phyloP scores from a whole-genome alignment of 345 rosid species.

The Raphanus raphanistrum region DNA sequence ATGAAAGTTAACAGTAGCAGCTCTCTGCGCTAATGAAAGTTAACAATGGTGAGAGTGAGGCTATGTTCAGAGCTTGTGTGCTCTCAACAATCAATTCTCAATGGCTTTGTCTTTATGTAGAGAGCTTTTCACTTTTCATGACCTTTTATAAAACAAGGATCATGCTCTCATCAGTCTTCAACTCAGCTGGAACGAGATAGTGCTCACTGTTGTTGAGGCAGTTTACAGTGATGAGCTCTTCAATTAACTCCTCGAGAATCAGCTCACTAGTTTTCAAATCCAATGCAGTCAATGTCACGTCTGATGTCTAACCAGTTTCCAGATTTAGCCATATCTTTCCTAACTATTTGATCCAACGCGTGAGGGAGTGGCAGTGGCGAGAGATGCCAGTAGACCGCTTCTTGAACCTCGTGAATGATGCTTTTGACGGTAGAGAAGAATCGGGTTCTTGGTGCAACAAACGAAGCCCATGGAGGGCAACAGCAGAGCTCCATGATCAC shows the following conservation, averaged over 20 bases:
- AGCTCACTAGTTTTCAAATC: constrained; percentile 55
- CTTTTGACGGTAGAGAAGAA: constrained; percentile 54
- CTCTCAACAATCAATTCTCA: no score
- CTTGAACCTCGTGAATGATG: constrained; percentile 58
- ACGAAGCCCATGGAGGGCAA: constrained; percentile 55
- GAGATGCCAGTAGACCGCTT: constrained; percentile 69
- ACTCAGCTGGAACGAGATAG: constrained; percentile 30
- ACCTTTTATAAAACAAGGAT: constrained; percentile 23
- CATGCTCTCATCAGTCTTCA: constrained; percentile 37
- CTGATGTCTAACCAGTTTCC: constrained; percentile 83
- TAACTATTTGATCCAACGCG: constrained; percentile 74
- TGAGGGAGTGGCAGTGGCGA: constrained; percentile 64
- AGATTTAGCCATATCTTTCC: constrained; percentile 68
- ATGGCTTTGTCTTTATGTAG: no score
- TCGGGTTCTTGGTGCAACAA: constrained; percentile 50
- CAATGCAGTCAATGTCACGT: constrained; percentile 51
- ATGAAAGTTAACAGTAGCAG: constrained; percentile 35
- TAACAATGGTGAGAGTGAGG: constrained; percentile 24
- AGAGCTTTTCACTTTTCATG: not conserved
- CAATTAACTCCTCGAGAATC: constrained; percentile 66
- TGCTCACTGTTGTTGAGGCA: constrained; percentile 27
- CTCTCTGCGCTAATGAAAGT: constrained; percentile 33
- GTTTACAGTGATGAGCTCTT: constrained; percentile 48
- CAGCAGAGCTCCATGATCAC: constrained; percentile 70
- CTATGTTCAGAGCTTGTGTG: not conserved